These are phyloP conservation scores for Spatholobus suberectus DNA, from an alignment of 306 rosid species.

Conservation along the genomic window DNA sequence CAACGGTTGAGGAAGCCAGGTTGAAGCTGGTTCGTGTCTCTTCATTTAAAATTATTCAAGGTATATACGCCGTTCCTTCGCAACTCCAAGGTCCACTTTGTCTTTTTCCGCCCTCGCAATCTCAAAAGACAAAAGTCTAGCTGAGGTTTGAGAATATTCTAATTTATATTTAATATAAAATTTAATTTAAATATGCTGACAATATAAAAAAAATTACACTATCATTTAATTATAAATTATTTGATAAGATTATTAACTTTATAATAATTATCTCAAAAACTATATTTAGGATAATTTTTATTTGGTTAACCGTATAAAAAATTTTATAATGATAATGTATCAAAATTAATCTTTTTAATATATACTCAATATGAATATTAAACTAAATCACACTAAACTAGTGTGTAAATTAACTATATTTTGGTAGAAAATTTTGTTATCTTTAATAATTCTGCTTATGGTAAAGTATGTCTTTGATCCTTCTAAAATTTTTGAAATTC, in stretches of 20 bases:
- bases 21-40: not conserved
- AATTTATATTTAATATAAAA: not conserved
- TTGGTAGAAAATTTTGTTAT: not conserved
- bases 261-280: no score
- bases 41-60: not conserved
- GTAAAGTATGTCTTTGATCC: no score
- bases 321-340: no score
- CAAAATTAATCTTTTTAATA: no score
- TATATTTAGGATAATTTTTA: no score
- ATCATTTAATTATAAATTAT: not conserved
- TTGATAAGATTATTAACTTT: no score
- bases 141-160: not conserved
- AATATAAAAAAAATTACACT: no score
- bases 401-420: not conserved
- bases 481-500: no score
- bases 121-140: not conserved
- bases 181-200: not conserved
- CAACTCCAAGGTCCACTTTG: not conserved
- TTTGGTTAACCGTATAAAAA: no score
- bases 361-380: not conserved
- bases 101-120: not conserved
- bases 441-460: no score
- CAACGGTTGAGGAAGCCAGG: slow-evolving; percentile 2
- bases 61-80: not conserved
- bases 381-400: not conserved